Percentiles rank a stretch among this genome's conserved stretches.
phyloP scores from a whole-genome alignment of 805 yeast species.

The Ascoidea tarda region DNA sequence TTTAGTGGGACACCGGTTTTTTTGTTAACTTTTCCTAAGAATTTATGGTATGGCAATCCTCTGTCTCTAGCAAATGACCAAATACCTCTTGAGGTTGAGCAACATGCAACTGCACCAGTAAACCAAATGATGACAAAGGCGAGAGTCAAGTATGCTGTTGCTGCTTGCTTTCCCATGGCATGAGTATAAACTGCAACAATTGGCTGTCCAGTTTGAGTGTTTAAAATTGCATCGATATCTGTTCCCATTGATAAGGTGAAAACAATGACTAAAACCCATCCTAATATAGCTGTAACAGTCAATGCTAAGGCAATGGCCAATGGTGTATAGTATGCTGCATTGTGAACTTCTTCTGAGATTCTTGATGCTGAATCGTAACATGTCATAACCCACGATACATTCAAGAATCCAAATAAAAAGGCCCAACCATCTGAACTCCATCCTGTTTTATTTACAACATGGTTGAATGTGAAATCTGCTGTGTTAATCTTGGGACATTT shows the following conservation, averaged over 20 bases:
- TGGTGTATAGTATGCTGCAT: slow-evolving; percentile 42
- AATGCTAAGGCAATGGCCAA: slow-evolving; percentile 43
- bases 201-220: slow-evolving; percentile 29
- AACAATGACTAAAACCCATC: slow-evolving; percentile 34
- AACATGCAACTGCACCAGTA: slow-evolving; percentile 36
- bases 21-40: slow-evolving; percentile 25
- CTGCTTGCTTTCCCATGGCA: slow-evolving; percentile 38
- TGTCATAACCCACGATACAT: slow-evolving; percentile 46
- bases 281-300: slow-evolving; percentile 15
- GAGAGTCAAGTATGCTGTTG: slow-evolving; percentile 34
- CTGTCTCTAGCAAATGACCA: slow-evolving; percentile 46
- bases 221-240: slow-evolving; percentile 21
- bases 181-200: slow-evolving; percentile 36
- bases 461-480: slow-evolving; percentile 32
- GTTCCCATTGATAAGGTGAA: slow-evolving; percentile 30
- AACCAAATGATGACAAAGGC: slow-evolving; percentile 36
- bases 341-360: slow-evolving; percentile 18
- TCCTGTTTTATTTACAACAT: slow-evolving; percentile 31
- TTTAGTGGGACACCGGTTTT: slow-evolving; percentile 29
- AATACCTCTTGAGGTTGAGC: slow-evolving; percentile 36
- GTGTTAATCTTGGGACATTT: slow-evolving; percentile 33
- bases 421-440: slow-evolving; percentile 43
- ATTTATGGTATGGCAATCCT: slow-evolving; percentile 32
- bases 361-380: slow-evolving; percentile 39
- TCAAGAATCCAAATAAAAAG: slow-evolving; percentile 38